A percentile compares a stretch with the other conserved stretches of the same genome.
phyloP scores from a whole-genome alignment of 2,329 filamentous ascomycete genomes.

The Neocucurbitaria cava region DNA sequence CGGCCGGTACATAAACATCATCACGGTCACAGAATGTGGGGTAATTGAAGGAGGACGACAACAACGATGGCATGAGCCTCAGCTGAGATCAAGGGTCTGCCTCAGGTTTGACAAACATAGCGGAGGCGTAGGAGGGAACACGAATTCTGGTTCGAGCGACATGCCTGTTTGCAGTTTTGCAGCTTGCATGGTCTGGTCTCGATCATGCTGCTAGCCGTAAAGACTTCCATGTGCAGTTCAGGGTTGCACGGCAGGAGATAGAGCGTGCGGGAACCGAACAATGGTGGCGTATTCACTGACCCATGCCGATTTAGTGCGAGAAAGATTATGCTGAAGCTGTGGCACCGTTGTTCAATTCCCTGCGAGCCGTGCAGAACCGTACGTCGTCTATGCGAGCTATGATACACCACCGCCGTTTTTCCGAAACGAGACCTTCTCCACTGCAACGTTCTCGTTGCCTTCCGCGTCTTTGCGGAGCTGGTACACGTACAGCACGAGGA shows the following conservation, averaged over 20 bases:
- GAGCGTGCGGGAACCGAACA: not conserved
- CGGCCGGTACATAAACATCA: conserved; percentile 25
- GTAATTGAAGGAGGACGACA: conserved; percentile 17
- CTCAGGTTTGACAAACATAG: conserved; percentile 4
- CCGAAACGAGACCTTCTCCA: conserved; percentile 64
- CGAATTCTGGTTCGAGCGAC: conserved; percentile 5
- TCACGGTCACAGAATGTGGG: conserved; percentile 32
- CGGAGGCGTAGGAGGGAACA: too few species aligned
- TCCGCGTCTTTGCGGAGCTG: conserved; percentile 61
- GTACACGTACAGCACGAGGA: conserved; percentile 94
- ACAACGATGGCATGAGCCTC: conserved; percentile 22
- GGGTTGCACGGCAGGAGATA: conserved; percentile 20
- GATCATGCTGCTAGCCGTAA: conserved; percentile 32
- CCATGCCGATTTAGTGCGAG: not conserved
- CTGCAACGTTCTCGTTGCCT: conserved; percentile 60
- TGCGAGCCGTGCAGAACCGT: conserved; percentile 18
- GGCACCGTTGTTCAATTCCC: conserved; percentile 8
- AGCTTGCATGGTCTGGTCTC: conserved; percentile 7
- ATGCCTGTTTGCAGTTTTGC: conserved; percentile 4
- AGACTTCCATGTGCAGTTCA: conserved; percentile 19
- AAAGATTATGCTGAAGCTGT: conserved; percentile 12
- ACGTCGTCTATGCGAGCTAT: conserved; percentile 26
- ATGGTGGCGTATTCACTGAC: not conserved
- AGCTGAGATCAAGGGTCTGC: conserved; percentile 18
- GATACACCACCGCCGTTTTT: conserved; percentile 55